phyloP scores from a whole-genome alignment of 2,329 filamentous ascomycete genomes.

The Nemania diffusa region DNA sequence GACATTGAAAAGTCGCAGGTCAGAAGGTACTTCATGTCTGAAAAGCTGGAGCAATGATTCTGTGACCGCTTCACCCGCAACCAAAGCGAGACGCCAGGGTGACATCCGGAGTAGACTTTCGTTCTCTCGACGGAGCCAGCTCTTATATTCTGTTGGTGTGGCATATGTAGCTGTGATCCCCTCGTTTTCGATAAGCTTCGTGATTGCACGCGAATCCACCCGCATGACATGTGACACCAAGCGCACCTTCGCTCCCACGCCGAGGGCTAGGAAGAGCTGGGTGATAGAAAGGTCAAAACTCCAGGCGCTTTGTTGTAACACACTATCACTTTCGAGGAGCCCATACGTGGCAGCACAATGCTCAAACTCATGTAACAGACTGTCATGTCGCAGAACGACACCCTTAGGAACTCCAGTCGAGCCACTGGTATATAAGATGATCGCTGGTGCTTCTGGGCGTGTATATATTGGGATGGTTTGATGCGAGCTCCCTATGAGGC shows the following conservation, averaged over 20 bases:
- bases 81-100: background rate
- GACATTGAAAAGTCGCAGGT: constrained; percentile 37
- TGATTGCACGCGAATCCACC: background rate
- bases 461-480: background rate
- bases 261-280: background rate
- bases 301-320: constrained; percentile 13
- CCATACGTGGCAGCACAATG: background rate
- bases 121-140: background rate
- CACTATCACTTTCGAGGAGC: background rate
- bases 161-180: background rate
- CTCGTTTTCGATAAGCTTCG: background rate
- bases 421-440: background rate
- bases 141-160: background rate
- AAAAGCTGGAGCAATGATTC: background rate
- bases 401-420: constrained; percentile 1
- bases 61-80: background rate
- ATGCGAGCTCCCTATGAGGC: too few species aligned
- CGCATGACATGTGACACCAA: background rate
- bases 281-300: constrained; percentile 14
- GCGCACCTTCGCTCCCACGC: background rate
- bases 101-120: background rate
- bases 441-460: background rate
- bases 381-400: background rate
- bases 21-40: background rate
- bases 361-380: background rate